phyloP scores from a whole-genome alignment of 331 rosid species.

The Stylosanthes scabra region DNA sequence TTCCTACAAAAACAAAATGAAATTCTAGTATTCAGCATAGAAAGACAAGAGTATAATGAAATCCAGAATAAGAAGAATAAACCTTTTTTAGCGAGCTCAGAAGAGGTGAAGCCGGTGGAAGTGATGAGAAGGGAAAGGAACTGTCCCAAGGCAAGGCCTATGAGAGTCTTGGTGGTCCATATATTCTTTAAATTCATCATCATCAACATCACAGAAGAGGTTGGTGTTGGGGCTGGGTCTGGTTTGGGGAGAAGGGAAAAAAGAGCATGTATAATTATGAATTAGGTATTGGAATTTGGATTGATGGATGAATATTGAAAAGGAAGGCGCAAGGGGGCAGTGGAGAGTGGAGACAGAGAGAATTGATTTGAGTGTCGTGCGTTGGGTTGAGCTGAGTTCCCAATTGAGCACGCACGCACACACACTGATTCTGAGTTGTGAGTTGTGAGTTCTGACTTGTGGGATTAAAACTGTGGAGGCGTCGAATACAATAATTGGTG shows the following conservation, averaged over 20 bases:
- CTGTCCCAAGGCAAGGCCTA: slow-evolving; percentile 85
- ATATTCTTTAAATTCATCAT: slow-evolving; percentile 43
- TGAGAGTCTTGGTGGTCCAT: slow-evolving; percentile 60
- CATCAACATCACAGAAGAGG: not conserved
- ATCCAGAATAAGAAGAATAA: not conserved
- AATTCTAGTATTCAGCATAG: too few relatives aligned
- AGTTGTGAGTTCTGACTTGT: too few relatives aligned
- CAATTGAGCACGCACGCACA: too few relatives aligned
- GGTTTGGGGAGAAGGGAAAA: slow-evolving; percentile 3
- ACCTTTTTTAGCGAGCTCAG: slow-evolving; percentile 83
- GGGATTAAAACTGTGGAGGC: not conserved
- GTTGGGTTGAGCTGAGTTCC: too few relatives aligned
- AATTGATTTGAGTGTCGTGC: too few relatives aligned
- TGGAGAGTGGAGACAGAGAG: not conserved
- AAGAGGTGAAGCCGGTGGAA: slow-evolving; percentile 82
- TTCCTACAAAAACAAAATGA: slow-evolving; percentile 49
- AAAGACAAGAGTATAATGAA: too few relatives aligned
- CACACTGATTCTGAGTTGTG: too few relatives aligned
- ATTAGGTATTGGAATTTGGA: too few relatives aligned
- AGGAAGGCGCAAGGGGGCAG: not conserved
- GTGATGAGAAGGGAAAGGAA: slow-evolving; percentile 84
- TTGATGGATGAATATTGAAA: not conserved
- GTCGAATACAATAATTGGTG: not conserved
- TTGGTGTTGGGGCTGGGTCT: not conserved
- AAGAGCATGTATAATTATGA: not conserved